A percentile compares a stretch with the other conserved stretches of the same genome.
Conservation (phyloP, 2,329 filamentous ascomycete genomes). For the Neodidymelliopsis sp. region DNA sequence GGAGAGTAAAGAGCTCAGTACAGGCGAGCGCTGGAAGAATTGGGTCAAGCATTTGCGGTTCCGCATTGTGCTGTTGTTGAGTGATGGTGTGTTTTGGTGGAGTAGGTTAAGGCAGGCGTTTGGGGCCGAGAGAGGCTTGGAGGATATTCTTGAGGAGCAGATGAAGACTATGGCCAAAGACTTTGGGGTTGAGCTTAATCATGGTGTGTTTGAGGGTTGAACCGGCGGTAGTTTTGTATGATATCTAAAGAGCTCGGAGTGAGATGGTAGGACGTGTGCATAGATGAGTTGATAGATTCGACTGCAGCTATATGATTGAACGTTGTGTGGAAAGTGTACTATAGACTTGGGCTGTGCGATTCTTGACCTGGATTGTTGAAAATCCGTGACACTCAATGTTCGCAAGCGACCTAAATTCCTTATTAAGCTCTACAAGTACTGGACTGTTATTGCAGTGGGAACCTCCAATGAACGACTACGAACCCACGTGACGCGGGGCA, state of each 20-base stretch:
- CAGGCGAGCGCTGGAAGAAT: slow-evolving; percentile 69
- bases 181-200: slow-evolving; percentile 89
- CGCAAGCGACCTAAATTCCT: too few relatives aligned
- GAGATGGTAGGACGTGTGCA: background rate
- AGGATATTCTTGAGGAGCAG: slow-evolving; percentile 87
- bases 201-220: slow-evolving; percentile 85
- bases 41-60: slow-evolving; percentile 84
- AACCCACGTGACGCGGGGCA: background rate
- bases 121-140: slow-evolving; percentile 83
- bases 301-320: too few relatives aligned
- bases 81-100: slow-evolving; percentile 84
- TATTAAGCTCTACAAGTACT: too few relatives aligned
- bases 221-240: background rate
- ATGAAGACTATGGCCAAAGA: slow-evolving; percentile 91
- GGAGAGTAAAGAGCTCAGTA: slow-evolving; percentile 71
- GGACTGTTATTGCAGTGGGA: background rate
- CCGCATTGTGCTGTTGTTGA: slow-evolving; percentile 74
- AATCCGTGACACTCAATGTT: too few relatives aligned
- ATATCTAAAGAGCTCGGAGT: background rate
- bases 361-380: too few relatives aligned
- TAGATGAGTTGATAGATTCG: background rate
- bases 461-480: background rate
- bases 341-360: too few relatives aligned
- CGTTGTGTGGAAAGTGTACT: too few relatives aligned
- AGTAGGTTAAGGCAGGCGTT: slow-evolving; percentile 79